A percentile compares a stretch with the other conserved stretches of the same genome.
Evolutionary conservation across 208 protist species (phyloP).

Genomic region (Acanthamoeba royreba): DNA sequence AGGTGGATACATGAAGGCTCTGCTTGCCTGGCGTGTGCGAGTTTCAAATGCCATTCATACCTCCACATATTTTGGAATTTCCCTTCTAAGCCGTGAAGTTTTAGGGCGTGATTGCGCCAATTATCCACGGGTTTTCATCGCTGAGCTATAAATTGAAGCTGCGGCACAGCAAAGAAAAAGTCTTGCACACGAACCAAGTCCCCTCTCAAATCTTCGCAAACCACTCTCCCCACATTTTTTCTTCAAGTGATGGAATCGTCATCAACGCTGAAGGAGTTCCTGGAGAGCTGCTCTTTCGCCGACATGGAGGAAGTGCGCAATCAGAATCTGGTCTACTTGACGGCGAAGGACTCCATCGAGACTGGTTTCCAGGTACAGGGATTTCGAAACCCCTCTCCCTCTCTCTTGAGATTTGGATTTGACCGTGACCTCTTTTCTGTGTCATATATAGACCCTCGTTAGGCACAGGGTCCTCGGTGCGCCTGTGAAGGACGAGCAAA

Average conservation of each 20-base stretch:
- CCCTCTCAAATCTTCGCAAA: too few relatives aligned
- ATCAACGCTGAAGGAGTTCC: background rate
- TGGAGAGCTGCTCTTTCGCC: background rate
- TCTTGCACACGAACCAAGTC: too few relatives aligned
- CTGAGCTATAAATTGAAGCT: too few relatives aligned
- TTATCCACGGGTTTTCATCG: too few relatives aligned
- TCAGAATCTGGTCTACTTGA: background rate
- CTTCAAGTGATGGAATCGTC: background rate
- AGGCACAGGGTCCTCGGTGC: background rate
- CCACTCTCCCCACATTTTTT: too few relatives aligned
- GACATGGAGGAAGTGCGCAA: background rate
- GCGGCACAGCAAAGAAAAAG: too few relatives aligned
- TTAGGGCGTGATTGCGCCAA: too few relatives aligned
- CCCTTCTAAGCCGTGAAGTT: too few relatives aligned
- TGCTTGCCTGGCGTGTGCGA: too few relatives aligned
- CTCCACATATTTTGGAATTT: too few relatives aligned
- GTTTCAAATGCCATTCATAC: too few relatives aligned
- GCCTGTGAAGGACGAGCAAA: background rate
- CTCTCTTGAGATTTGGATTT: background rate
- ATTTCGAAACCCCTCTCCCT: background rate
- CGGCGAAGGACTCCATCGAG: background rate
- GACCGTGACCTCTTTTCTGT: background rate
- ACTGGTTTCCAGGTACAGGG: background rate
- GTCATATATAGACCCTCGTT: background rate
- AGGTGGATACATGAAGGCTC: too few relatives aligned